A percentile compares a stretch with the other conserved stretches of the same genome.
phyloP scores from a whole-genome alignment of 345 rosid species.

The Camelina hispida region DNA sequence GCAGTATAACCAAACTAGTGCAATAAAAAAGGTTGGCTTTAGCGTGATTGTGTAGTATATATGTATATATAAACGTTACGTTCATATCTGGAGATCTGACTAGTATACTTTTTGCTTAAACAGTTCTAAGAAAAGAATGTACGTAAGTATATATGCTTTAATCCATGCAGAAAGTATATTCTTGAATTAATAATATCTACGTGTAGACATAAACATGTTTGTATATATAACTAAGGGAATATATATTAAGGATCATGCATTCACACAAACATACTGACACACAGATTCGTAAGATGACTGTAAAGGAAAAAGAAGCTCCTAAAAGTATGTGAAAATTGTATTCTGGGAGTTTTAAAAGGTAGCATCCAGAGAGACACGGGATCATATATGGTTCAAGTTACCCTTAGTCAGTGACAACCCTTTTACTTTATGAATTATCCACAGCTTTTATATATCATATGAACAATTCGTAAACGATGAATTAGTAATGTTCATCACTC shows the following conservation, averaged over 20 bases:
- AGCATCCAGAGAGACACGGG: slow-evolving; percentile 33
- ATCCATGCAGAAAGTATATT: slow-evolving; percentile 29
- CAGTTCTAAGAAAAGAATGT: background rate
- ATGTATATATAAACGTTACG: background rate
- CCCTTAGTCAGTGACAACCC: slow-evolving; percentile 32
- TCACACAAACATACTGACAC: slow-evolving; percentile 40
- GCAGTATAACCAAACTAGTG: background rate
- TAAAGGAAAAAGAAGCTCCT: slow-evolving; percentile 44
- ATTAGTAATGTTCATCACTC: slow-evolving; percentile 8
- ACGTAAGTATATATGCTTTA: slow-evolving; percentile 15
- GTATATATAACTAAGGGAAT: slow-evolving; percentile 4
- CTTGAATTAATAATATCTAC: background rate
- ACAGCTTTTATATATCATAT: background rate
- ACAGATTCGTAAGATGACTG: slow-evolving; percentile 36
- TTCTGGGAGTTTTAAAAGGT: slow-evolving; percentile 17
- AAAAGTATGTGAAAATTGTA: slow-evolving; percentile 37
- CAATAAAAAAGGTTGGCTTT: background rate
- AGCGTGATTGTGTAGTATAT: background rate
- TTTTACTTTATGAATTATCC: slow-evolving; percentile 40
- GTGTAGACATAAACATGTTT: slow-evolving; percentile 1
- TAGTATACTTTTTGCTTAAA: slow-evolving; percentile 3
- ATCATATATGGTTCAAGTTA: slow-evolving; percentile 26
- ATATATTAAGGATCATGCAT: slow-evolving; percentile 37
- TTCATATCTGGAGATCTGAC: background rate
- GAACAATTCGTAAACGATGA: background rate